phyloP scores from a whole-genome alignment of 352 stramenopile species.

The Bremia lactucae region DNA sequence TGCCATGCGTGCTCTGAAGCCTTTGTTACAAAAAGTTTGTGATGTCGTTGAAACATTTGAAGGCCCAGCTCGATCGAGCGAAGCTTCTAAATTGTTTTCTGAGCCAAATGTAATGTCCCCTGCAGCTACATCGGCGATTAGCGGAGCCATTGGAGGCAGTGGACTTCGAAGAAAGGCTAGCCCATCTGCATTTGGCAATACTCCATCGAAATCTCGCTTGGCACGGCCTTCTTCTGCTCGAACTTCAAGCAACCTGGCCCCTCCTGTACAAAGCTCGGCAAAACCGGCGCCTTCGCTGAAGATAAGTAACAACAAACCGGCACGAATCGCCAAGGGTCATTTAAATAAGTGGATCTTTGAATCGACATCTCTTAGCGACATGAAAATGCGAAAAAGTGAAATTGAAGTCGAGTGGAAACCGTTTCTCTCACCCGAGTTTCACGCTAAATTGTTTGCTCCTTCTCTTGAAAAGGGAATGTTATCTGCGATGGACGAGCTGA shows the following conservation, averaged over 20 bases:
- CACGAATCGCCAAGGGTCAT: conserved; percentile 50
- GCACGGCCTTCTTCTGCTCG: conserved; percentile 26
- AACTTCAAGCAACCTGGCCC: conserved; percentile 2
- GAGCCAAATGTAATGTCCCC: conserved; percentile 6
- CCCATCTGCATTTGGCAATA: conserved; percentile 10
- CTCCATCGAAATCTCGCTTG: conserved; percentile 25
- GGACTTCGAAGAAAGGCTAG: conserved; percentile 17
- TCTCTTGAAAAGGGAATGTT: conserved; percentile 81
- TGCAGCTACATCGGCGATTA: conserved; percentile 3
- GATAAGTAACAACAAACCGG: conserved; percentile 51
- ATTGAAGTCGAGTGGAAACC: conserved; percentile 70
- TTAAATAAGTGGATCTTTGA: conserved; percentile 84
- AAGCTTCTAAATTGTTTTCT: conserved; percentile 4
- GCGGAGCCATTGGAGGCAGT: conserved; percentile 9
- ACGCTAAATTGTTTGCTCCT: conserved; percentile 68
- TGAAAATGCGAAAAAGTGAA: conserved; percentile 56
- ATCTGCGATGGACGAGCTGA: conserved; percentile 63
- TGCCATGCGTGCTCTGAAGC: conserved; percentile 78
- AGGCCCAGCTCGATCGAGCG: not conserved
- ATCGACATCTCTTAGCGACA: conserved; percentile 50
- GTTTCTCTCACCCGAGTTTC: conserved; percentile 53
- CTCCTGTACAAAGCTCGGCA: conserved; percentile 28
- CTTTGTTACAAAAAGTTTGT: conserved; percentile 71
- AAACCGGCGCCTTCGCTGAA: conserved; percentile 38
- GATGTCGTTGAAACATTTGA: conserved; percentile 28